These are phyloP conservation scores for Ramaria rubella DNA, from an alignment of 768 basidiomycete genomes.

Conservation along the genomic window DNA sequence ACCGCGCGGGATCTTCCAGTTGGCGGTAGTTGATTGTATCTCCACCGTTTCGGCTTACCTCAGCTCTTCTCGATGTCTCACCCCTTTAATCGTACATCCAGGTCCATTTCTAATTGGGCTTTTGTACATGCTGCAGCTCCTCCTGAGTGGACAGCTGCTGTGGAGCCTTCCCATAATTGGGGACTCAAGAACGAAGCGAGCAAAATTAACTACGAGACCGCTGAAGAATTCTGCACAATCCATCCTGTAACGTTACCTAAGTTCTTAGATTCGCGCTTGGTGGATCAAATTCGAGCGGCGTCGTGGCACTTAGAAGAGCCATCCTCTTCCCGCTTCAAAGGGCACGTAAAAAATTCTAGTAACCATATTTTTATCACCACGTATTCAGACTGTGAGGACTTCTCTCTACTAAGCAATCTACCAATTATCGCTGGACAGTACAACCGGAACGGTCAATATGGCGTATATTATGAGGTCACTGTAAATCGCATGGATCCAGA, in stretches of 20 bases:
- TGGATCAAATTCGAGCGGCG: constrained; percentile 48
- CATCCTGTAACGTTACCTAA: constrained; percentile 36
- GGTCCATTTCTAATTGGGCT: too few species aligned
- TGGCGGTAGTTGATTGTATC: too few species aligned
- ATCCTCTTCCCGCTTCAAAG: constrained; percentile 35
- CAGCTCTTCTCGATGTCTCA: too few species aligned
- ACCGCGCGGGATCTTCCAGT: too few species aligned
- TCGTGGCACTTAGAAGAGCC: constrained; percentile 51
- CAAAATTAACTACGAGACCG: constrained; percentile 46
- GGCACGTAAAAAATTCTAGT: constrained; percentile 31
- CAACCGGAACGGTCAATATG: constrained; percentile 39
- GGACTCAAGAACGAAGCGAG: constrained; percentile 54
- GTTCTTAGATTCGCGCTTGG: constrained; percentile 43
- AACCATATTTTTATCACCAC: constrained; percentile 39
- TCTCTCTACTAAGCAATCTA: constrained; percentile 51
- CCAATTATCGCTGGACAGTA: constrained; percentile 59
- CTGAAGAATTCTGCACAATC: constrained; percentile 42
- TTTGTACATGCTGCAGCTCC: too few species aligned
- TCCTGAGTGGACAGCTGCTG: constrained; percentile 55
- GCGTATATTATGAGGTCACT: constrained; percentile 60
- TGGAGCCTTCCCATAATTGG: constrained; percentile 40
- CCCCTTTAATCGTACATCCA: too few species aligned
- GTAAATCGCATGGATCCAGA: constrained; percentile 43
- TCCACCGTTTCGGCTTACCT: too few species aligned
- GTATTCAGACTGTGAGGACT: constrained; percentile 35